Evolutionary conservation across 1,139 yeast genomes (phyloP), one percentile per base, ranked within the genome.

Genomic region (Pichia inconspicua): DNA sequence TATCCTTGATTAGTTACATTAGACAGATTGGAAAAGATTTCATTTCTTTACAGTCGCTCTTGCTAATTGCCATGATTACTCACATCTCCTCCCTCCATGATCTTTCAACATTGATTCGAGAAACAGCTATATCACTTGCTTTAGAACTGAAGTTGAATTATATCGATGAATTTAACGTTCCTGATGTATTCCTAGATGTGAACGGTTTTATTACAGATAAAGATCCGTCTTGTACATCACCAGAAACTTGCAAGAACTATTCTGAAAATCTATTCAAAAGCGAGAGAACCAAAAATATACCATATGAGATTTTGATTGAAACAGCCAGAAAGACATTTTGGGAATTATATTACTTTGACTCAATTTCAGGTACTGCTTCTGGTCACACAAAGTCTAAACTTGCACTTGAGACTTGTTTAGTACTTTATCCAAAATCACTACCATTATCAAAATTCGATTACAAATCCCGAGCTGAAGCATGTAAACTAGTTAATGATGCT

Each of bases 311-410:
- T 7, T 41, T 62, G 10, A 50, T 59, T 34, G 75, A 74, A 45
- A 61, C 66, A 40, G 71, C 71, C 7, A 63, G 79, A 48, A 62
- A 77, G 49, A 63, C 72, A 5, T 69, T 72, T 50, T 74, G 78
- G 78, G 80, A 75, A 48, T 55, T 73, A 9, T 69, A 71, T 55
- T 74, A 73, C 55, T 64, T 74, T 46, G 80, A 75, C 57, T 71
- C 74, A 10, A 64, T 74, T 37, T 72, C 73, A 49, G 78, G 78
- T 0, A 73, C 77, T 3, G 76, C 80, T 1, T 76, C 74, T 45
- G 80, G 79, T n/a, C 66, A 64, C 46, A 63, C 77, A 0, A 60
- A 71, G 12, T 71, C 78, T 2, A 56, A 60, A n/a, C 53, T 75
- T 12, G 68, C 73, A 1, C 55, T 64, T 0, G 48, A 65, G 1